These are phyloP conservation scores for Heliosperma pusillum DNA, from an alignment of 148 eudicot species.

Conservation along the genomic window DNA sequence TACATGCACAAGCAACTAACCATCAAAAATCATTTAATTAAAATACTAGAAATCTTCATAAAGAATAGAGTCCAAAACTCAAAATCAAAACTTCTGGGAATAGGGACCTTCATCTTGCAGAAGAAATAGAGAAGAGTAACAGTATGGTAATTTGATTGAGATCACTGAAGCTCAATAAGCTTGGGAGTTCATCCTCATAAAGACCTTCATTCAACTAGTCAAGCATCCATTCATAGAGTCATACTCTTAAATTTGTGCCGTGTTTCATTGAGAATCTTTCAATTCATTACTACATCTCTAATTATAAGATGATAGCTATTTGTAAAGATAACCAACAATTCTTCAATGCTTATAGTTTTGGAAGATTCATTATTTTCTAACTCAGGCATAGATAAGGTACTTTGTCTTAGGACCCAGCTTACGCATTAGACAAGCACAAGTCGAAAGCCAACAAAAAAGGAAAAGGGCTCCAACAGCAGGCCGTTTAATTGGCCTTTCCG, in stretches of 20 bases:
- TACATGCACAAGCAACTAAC: too few relatives aligned
- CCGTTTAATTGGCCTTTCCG: too few relatives aligned
- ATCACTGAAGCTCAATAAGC: background rate
- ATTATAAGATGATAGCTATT: background rate
- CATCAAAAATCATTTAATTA: too few relatives aligned
- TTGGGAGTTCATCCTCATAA: background rate
- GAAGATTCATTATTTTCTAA: too few relatives aligned
- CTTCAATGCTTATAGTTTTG: too few relatives aligned
- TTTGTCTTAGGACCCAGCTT: too few relatives aligned
- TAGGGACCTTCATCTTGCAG: background rate
- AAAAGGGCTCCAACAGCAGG: too few relatives aligned
- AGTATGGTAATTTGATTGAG: background rate
- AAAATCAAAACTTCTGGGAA: background rate
- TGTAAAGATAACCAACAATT: too few relatives aligned
- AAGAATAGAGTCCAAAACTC: background rate
- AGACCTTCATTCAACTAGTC: background rate
- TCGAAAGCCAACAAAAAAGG: too few relatives aligned
- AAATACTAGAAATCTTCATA: too few relatives aligned
- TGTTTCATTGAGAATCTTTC: background rate
- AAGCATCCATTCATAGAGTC: background rate
- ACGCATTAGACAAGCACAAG: too few relatives aligned
- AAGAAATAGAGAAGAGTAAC: background rate
- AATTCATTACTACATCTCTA: background rate
- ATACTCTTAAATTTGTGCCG: background rate
- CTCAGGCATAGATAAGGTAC: too few relatives aligned